phyloP scores from a whole-genome alignment of 495 filamentous ascomycete genomes.

The Lepidopterella palustris region DNA sequence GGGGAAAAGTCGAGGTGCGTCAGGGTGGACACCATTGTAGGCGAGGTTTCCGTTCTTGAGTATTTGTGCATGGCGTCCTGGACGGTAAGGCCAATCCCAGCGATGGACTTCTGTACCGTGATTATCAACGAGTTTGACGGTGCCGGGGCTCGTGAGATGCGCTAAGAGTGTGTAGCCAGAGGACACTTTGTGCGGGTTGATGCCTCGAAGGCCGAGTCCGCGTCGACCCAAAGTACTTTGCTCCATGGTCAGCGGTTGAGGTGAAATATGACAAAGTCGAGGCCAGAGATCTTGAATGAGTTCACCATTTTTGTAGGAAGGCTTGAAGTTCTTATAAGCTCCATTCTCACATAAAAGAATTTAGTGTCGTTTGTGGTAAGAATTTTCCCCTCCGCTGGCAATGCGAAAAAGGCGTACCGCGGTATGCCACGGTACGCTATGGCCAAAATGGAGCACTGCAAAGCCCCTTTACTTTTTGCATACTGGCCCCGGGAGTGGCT shows the following conservation, averaged over 20 bases:
- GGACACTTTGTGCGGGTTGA: constrained; percentile 37
- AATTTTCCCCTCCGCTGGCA: not conserved
- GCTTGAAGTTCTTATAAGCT: no score
- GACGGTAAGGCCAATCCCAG: constrained; percentile 41
- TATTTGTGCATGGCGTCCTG: constrained; percentile 41
- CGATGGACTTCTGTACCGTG: constrained; percentile 41
- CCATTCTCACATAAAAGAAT: no score
- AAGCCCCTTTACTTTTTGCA: no score
- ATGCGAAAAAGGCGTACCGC: no score
- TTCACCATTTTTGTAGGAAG: no score
- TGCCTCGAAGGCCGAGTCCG: constrained; percentile 41
- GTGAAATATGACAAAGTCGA: no score
- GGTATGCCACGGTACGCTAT: not conserved
- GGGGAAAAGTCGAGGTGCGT: constrained; percentile 39
- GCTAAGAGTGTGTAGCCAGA: constrained; percentile 43
- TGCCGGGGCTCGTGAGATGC: constrained; percentile 38
- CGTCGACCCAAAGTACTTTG: constrained; percentile 43
- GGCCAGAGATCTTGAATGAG: no score
- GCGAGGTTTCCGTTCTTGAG: constrained; percentile 42
- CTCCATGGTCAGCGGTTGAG: constrained; percentile 38
- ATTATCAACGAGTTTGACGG: constrained; percentile 41
- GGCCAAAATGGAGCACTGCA: no score
- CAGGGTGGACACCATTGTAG: constrained; percentile 42
- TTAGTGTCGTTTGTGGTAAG: not conserved
- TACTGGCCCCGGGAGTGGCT: no score